Base-by-base conservation (phyloP, 2,329 filamentous ascomycete species). In the Hypomyces rosellus region DNA sequence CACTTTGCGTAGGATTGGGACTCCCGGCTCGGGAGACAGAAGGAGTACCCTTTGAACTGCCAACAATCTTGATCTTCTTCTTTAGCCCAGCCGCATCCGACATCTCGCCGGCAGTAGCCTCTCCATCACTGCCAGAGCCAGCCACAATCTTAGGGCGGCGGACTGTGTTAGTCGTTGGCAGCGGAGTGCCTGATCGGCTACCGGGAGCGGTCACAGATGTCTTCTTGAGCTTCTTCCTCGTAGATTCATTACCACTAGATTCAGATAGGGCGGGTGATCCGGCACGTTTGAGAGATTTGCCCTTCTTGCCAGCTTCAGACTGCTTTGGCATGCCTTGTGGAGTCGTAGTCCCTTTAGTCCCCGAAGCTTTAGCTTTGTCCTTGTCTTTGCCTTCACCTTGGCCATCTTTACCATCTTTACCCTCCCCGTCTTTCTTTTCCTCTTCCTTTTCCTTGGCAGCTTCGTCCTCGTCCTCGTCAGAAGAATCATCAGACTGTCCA, bases 201-300 rank as follows among this genome's bases (percentile, higher is more conserved):
- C 72, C 72, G 2, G 74, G 65, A 13, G 76, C 76, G 14, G 72
- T 63, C 3, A 64, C 67, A 2, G 69, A 68, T 54, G 81, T 78
- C 64, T 86, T 86, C 71, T 85, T 88, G 63, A 86, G 81, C 65
- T 79, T 81, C 72, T 88, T 89, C 70, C 93, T 85, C 20, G 84
- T 82, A 1, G 88, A 92, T 65, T 97, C 92, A 59, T 91, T 95
- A 48, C 89, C 92, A 65, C 89, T 95, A 9, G 89, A 89, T 65
- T 97, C 92, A 2, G 90, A 96, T 33, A 88, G 77, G 56, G 91
- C 86, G 3, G 91, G 89, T 14, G 90, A 96, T 15, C 90, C 89
- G 33, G 88, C 80, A 30, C 92, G 84, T 72, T 96, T 96, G 47
- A 92, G 78, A 33, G 75, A 77, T 62, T 82, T 84, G 59, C 69